phyloP scores from a whole-genome alignment of 2,329 filamentous ascomycete genomes.

The Shiraia bambusicola region DNA sequence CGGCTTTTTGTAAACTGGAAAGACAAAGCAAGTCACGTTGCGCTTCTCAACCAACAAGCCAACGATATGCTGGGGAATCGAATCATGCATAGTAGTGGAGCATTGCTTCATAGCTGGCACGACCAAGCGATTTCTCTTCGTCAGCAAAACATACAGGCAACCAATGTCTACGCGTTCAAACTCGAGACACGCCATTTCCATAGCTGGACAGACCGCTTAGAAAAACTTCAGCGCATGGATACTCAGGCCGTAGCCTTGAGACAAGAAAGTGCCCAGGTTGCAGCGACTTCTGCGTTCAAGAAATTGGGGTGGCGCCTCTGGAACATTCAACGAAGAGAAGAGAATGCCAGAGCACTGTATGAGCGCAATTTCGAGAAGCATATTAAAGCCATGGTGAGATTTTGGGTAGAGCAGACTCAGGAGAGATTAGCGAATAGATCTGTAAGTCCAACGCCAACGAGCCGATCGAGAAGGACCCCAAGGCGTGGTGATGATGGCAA shows the following conservation, averaged over 20 bases:
- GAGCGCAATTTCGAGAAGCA: slow-evolving; percentile 58
- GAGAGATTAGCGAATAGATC: slow-evolving; percentile 27
- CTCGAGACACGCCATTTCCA: slow-evolving; percentile 35
- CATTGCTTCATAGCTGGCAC: slow-evolving; percentile 48
- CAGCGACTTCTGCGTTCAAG: slow-evolving; percentile 53
- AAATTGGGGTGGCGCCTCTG: slow-evolving; percentile 61
- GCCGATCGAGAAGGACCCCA: slow-evolving; percentile 14
- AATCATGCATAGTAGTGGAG: slow-evolving; percentile 25
- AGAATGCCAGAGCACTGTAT: slow-evolving; percentile 56
- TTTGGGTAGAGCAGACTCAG: slow-evolving; percentile 54
- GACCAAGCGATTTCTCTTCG: slow-evolving; percentile 36
- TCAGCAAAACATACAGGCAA: slow-evolving; percentile 24
- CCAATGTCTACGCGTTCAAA: slow-evolving; percentile 25
- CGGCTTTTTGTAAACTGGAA: slow-evolving; percentile 44
- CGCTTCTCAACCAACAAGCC: slow-evolving; percentile 35
- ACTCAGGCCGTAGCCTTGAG: slow-evolving; percentile 50
- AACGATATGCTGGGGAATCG: slow-evolving; percentile 25
- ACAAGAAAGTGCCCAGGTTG: slow-evolving; percentile 50
- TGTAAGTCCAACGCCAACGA: slow-evolving; percentile 27
- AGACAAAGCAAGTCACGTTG: slow-evolving; percentile 21
- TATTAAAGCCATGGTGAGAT: slow-evolving; percentile 55
- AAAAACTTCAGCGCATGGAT: slow-evolving; percentile 32
- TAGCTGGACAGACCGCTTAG: slow-evolving; percentile 27
- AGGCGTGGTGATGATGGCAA: slow-evolving; percentile 8
- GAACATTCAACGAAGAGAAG: slow-evolving; percentile 53